phyloP scores from a whole-genome alignment of 345 rosid species.

The Dimocarpus longan region DNA sequence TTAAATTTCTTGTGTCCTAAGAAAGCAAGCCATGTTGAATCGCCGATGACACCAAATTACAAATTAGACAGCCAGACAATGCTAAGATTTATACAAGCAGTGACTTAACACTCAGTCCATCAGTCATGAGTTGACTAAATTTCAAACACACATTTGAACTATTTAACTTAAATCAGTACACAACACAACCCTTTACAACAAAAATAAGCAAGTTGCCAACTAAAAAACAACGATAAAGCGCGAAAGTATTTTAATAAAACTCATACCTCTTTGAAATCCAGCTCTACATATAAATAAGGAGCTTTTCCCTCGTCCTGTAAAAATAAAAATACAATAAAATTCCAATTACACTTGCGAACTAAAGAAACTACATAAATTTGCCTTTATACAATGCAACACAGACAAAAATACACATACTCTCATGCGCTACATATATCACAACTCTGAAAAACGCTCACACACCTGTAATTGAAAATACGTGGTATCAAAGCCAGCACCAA shows the following conservation, averaged over 20 bases:
- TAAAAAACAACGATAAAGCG: background rate
- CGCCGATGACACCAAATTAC: slow-evolving; percentile 2
- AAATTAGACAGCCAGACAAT: background rate
- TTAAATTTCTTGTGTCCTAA: background rate
- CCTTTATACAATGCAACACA: background rate
- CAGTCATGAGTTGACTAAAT: slow-evolving; percentile 7
- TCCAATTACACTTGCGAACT: slow-evolving; percentile 3
- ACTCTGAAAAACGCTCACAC: slow-evolving; percentile 22
- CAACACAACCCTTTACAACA: background rate
- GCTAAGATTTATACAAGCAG: background rate
- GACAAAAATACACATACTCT: background rate
- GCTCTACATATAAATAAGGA: slow-evolving; percentile 82
- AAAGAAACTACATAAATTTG: background rate
- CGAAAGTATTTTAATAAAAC: slow-evolving; percentile 22
- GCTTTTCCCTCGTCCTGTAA: slow-evolving; percentile 85
- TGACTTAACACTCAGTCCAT: background rate
- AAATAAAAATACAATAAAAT: background rate
- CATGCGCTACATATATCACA: background rate
- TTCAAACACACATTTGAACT: background rate
- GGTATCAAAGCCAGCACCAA: slow-evolving; percentile 97
- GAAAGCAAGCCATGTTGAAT: background rate
- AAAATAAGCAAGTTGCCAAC: slow-evolving; percentile 10
- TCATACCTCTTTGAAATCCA: slow-evolving; percentile 91
- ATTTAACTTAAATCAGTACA: background rate
- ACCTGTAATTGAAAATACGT: slow-evolving; percentile 88